Base-by-base conservation (phyloP, 2,329 filamentous ascomycete genomes). In the Paraconiothyrium sp. region DNA sequence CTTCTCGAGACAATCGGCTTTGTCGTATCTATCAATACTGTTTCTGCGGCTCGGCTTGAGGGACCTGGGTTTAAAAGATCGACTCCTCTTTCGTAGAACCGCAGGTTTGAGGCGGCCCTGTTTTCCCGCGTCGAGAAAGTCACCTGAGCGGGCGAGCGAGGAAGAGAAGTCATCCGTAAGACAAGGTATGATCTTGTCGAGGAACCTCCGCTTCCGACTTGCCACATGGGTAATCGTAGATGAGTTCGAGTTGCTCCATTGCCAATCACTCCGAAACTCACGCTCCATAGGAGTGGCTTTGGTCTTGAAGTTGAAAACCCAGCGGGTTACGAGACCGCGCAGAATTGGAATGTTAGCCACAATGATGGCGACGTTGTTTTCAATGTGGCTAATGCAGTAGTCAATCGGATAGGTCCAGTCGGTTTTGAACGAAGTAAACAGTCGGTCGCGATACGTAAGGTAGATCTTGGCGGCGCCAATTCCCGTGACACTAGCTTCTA, bases 381-480 rank as follows among this genome's bases (percentile, higher is more conserved):
- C 78, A 57, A 78, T 76, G 64, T 80, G 78, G 56, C 72, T 80
- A 68, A 79, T 78, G 61, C 77, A 79, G 65, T 73, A 80, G 64
- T 78, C 76, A 62, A 79, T 79, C 8, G 74, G 73, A 52, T 78
- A 80, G n/a, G 78, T 80, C 78, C 78, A 80, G 63, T 80, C 78
- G 5, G 75, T 69, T 14, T 75, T 70, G 62, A 74, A 76, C 7
- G 74, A 62, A 2, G 64, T 68, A 63, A 71, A 79, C 13, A 80
- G 75, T 16, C 78, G 77, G 65, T 79, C 78, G 57, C 76, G 76
- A 61, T 80, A 79, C 2, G 76, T 75, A 9, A 79, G 70, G 59
- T 78, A 79, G 37, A 80, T 79, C 63, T 80, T 80, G 24, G 76
- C 77, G 10, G 72, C 78, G 50, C 78, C 77, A 41, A 79, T 79